These are phyloP conservation scores for Mortierella sp. DNA, from an alignment of 371 early-diverging fungal genomes.

Conservation along the genomic window DNA sequence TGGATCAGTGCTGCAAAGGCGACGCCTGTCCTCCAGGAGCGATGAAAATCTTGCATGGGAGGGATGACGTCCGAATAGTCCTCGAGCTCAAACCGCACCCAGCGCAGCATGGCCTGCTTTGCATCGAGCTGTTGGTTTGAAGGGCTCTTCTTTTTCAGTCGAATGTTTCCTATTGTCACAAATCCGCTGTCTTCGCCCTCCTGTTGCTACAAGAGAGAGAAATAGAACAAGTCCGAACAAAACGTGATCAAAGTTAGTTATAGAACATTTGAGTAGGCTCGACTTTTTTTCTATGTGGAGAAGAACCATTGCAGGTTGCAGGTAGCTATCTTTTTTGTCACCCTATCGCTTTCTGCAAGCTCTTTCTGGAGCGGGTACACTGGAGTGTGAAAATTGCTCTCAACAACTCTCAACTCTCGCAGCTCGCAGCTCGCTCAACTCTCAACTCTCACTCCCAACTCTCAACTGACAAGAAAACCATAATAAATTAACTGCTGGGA, in stretches of 20 bases:
- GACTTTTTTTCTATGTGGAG: no score
- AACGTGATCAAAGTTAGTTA: background rate
- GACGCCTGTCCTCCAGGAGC: conserved; percentile 74
- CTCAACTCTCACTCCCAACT: no score
- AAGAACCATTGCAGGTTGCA: no score
- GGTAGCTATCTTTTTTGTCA: no score
- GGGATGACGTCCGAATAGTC: conserved; percentile 70
- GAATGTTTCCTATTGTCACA: conserved; percentile 1
- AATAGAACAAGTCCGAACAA: background rate
- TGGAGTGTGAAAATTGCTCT: conserved; percentile 8
- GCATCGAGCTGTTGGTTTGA: conserved; percentile 59
- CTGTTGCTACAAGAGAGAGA: background rate
- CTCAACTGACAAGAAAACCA: conserved; percentile 9
- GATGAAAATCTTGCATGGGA: conserved; percentile 64
- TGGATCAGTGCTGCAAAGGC: conserved; percentile 75
- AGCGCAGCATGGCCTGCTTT: conserved; percentile 62
- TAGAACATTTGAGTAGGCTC: background rate
- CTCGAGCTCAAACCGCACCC: conserved; percentile 67
- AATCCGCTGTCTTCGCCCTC: conserved; percentile 17
- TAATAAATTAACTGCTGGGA: conserved; percentile 16
- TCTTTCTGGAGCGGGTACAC: no score
- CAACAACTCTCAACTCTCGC: no score
- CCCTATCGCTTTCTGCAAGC: no score
- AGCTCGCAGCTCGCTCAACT: no score
- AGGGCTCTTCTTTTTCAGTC: conserved; percentile 39